Evolutionary conservation across 2,329 filamentous ascomycete species (phyloP).

Genomic region (Claviceps africana): DNA sequence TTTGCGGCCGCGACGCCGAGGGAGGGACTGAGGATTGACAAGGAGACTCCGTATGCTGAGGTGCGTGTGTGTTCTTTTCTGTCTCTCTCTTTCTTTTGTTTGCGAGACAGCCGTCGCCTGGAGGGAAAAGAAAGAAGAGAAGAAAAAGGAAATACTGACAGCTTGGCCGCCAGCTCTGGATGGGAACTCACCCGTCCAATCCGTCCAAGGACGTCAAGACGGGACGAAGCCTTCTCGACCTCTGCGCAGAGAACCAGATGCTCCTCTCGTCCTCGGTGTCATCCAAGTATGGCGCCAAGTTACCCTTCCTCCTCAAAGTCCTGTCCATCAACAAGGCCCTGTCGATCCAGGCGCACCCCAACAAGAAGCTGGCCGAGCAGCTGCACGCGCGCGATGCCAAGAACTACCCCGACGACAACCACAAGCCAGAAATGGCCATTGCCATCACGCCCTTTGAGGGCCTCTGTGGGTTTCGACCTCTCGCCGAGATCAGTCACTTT

Average conservation of each 20-base stretch:
- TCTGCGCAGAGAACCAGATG: slow-evolving; percentile 74
- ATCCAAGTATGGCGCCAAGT: slow-evolving; percentile 62
- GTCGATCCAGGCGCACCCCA: slow-evolving; percentile 92
- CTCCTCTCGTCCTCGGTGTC: slow-evolving; percentile 63
- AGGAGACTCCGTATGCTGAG: slow-evolving; percentile 89
- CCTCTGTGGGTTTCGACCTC: slow-evolving; percentile 84
- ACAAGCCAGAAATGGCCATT: slow-evolving; percentile 99
- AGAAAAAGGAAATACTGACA: not conserved
- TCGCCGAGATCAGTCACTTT: slow-evolving; percentile 78
- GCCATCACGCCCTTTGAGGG: slow-evolving; percentile 94
- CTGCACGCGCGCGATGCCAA: slow-evolving; percentile 75
- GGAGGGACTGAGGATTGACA: slow-evolving; percentile 59
- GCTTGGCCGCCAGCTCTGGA: slow-evolving; percentile 62
- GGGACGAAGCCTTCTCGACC: slow-evolving; percentile 70
- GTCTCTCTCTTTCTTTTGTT: too few relatives aligned
- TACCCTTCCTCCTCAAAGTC: slow-evolving; percentile 97
- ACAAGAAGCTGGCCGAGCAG: slow-evolving; percentile 80
- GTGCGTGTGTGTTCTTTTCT: slow-evolving; percentile 38
- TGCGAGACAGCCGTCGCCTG: not conserved
- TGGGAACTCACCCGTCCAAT: slow-evolving; percentile 94
- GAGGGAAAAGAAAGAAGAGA: slow-evolving; percentile 6
- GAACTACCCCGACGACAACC: slow-evolving; percentile 98
- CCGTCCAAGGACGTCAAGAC: slow-evolving; percentile 82
- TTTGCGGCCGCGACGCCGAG: slow-evolving; percentile 77
- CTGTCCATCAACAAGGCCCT: slow-evolving; percentile 90